Base-by-base conservation (phyloP, 2,329 filamentous ascomycete species). In the Paraconiothyrium brasiliense region DNA sequence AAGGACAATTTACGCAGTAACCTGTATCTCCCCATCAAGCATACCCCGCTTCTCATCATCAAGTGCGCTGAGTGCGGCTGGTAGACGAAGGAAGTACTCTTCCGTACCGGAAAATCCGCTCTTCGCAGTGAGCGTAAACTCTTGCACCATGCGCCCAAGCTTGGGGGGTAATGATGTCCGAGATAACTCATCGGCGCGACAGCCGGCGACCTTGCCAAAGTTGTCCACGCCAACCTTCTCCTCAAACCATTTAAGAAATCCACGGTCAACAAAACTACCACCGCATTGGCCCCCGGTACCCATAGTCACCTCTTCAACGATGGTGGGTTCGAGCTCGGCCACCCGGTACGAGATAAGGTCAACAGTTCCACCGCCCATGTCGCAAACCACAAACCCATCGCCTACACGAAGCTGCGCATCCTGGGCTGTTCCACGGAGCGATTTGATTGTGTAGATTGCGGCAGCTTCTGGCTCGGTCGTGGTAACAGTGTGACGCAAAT, bases 361-460 rank as follows among this genome's bases (percentile, higher is more conserved):
- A 0, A 73, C 70, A 0, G 71, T 76, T 0, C 74, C 74, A 0
- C 74, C 73, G 0, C 73, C 73, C 67, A 74, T 71, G 14, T 76
- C 74, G 27, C 72, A 76, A 0, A 76, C 44, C 0, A 72, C 62
- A 57, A 76, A 76, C 0, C 67, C 67, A 27, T 75, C 69, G 4
- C 58, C 64, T 0, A 68, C 16, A 0, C 27, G 35, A 1, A 76
- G 60, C 2, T 68, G 39, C 0, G 52, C 13, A 11, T 71, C 61
- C 9, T 72, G 68, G 2, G 54, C 54, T 7, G 39, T 63, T 0
- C 60, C 61, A 1, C 61, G 55, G 0, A 74, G 8, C 0, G 63
- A 51, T 16, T 66, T 59, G 7, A 75, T 70, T 0, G 71, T 71
- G 48, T 73, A 68, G 1, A 75, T 61, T 0, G 74, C 74, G 1